phyloP scores from a whole-genome alignment of 1,284 basidiomycete genomes.

The Pisolithus thermaeus region DNA sequence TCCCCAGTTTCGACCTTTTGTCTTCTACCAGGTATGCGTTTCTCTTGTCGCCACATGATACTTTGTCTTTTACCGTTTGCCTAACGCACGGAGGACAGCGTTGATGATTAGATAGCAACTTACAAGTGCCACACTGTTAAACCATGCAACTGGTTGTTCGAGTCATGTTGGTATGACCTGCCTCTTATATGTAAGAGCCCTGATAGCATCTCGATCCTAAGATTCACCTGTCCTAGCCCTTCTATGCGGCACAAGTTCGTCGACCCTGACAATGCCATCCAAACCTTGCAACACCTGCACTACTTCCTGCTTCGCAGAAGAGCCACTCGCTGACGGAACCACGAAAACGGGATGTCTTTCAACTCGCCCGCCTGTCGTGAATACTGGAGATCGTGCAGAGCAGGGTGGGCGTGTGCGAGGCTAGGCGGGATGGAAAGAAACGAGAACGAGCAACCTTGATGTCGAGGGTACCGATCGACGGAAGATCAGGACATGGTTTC shows the following conservation, averaged over 20 bases:
- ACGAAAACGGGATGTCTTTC: slow-evolving; percentile 18
- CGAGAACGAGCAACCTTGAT: slow-evolving; percentile 8
- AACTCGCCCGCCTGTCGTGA: slow-evolving; percentile 23
- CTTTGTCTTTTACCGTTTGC: too few relatives aligned
- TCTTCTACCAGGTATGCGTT: too few relatives aligned
- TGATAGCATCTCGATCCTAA: slow-evolving; percentile 1
- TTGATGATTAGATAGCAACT: too few relatives aligned
- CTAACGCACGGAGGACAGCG: too few relatives aligned
- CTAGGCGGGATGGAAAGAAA: slow-evolving; percentile 20
- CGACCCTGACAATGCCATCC: slow-evolving; percentile 20
- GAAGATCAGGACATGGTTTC: too few relatives aligned
- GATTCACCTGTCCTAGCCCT: slow-evolving; percentile 25
- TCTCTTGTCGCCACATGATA: too few relatives aligned
- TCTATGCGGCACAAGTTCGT: slow-evolving; percentile 18
- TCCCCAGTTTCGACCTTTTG: too few relatives aligned
- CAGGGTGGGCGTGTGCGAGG: slow-evolving; percentile 13
- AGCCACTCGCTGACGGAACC: slow-evolving; percentile 6
- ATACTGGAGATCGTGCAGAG: slow-evolving; percentile 16
- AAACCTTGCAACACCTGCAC: slow-evolving; percentile 14
- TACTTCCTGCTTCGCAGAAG: slow-evolving; percentile 9
- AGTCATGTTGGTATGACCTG: too few relatives aligned
- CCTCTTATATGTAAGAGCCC: too few relatives aligned
- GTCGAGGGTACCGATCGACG: too few relatives aligned
- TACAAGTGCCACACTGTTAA: too few relatives aligned
- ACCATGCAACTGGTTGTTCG: too few relatives aligned